Percentiles rank a stretch among this genome's conserved stretches.
Conservation (phyloP, 2,329 filamentous ascomycete species). For the Sclerotinia subarctica region DNA sequence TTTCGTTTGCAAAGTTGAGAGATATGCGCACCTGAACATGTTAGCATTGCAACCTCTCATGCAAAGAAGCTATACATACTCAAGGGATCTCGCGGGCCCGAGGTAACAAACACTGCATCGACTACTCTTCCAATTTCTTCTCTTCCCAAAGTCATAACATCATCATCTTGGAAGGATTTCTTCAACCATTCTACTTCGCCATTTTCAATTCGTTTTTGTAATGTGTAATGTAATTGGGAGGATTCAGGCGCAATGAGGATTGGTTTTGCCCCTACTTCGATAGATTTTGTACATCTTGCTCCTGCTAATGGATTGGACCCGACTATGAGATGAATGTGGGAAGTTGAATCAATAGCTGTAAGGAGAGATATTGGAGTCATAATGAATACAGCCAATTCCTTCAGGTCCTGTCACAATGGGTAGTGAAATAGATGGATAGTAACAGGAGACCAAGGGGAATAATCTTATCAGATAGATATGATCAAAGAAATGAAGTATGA, state of each 20-base stretch:
- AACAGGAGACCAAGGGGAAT: not conserved
- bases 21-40: constrained; percentile 58
- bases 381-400: not conserved
- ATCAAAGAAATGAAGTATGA: not conserved
- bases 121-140: constrained; percentile 74
- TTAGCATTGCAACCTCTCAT: not conserved
- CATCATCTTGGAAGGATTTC: constrained; percentile 64
- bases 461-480: constrained; percentile 2
- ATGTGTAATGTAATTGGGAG: constrained; percentile 54
- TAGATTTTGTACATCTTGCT: constrained; percentile 72
- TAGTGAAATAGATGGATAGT: not conserved
- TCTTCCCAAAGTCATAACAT: constrained; percentile 75
- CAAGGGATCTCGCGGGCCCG: constrained; percentile 47
- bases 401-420: not conserved
- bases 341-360: constrained; percentile 66
- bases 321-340: constrained; percentile 77
- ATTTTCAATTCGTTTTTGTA: constrained; percentile 63
- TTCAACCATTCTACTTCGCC: constrained; percentile 64
- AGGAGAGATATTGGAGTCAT: constrained; percentile 53
- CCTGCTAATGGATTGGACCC: constrained; percentile 86
- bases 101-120: constrained; percentile 88
- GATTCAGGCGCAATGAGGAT: constrained; percentile 71
- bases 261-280: constrained; percentile 78
- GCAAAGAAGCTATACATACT: constrained; percentile 32
- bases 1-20: constrained; percentile 71